These are phyloP conservation scores for Diaporthe vaccinii DNA, from an alignment of 2,329 filamentous ascomycete species.

Conservation along the genomic window DNA sequence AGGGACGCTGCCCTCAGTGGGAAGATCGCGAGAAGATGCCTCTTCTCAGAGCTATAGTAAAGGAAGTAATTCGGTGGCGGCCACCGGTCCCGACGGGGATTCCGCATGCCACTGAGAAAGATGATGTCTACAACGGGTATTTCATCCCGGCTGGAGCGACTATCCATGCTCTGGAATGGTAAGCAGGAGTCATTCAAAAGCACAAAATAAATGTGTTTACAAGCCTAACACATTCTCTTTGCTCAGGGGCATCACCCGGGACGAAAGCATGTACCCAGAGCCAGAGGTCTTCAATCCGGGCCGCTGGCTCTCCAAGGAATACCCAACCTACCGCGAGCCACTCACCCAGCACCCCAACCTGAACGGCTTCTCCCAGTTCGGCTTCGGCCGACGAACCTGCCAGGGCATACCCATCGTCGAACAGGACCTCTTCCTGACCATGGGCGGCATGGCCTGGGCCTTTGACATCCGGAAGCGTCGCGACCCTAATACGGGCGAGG, in stretches of 20 bases:
- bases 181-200: slow-evolving; percentile 41
- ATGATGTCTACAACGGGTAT: slow-evolving; percentile 66
- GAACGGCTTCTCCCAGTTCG: slow-evolving; percentile 61
- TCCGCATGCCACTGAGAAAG: slow-evolving; percentile 63
- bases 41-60: slow-evolving; percentile 61
- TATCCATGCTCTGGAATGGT: slow-evolving; percentile 67
- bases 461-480: slow-evolving; percentile 51
- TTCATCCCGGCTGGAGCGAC: slow-evolving; percentile 65
- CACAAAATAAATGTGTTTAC: neutral
- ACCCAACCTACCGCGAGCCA: slow-evolving; percentile 57
- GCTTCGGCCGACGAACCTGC: slow-evolving; percentile 66
- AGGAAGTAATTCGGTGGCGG: slow-evolving; percentile 67
- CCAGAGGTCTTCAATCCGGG: slow-evolving; percentile 56
- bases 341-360: slow-evolving; percentile 55
- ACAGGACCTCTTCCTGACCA: slow-evolving; percentile 55
- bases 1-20: slow-evolving; percentile 60
- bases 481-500: slow-evolving; percentile 42
- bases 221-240: neutral
- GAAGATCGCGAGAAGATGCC: slow-evolving; percentile 61
- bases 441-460: slow-evolving; percentile 55
- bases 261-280: slow-evolving; percentile 56
- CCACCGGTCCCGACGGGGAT: slow-evolving; percentile 68
- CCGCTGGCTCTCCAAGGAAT: slow-evolving; percentile 54
- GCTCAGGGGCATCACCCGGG: slow-evolving; percentile 59
- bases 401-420: slow-evolving; percentile 58